Evolutionary conservation across 495 filamentous ascomycete genomes (phyloP).

Genomic region (Penicillium ucsense): DNA sequence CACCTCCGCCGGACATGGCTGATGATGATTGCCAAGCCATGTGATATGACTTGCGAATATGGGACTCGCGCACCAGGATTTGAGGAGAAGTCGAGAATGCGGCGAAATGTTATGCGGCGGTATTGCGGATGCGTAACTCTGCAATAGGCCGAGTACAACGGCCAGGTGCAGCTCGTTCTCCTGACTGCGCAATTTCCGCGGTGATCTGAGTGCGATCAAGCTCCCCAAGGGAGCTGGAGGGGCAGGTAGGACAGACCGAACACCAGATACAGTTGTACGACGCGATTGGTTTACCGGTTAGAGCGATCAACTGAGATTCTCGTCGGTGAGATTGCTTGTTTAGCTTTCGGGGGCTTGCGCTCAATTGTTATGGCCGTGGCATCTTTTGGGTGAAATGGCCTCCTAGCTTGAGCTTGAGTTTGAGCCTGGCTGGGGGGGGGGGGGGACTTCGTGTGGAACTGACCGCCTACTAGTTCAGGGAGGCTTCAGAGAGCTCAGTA

Average conservation of each 20-base stretch:
- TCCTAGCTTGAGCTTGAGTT: too few species aligned
- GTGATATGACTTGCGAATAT: not conserved
- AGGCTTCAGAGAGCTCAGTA: not conserved
- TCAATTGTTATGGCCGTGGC: constrained; percentile 18
- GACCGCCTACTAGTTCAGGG: constrained; percentile 15
- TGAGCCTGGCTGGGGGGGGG: too few species aligned
- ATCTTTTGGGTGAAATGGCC: constrained; percentile 12
- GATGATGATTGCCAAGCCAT: constrained; percentile 58
- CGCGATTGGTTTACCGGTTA: not conserved
- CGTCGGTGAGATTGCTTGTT: constrained; percentile 1
- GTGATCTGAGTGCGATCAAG: constrained; percentile 12
- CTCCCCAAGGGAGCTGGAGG: constrained; percentile 10
- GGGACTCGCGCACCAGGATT: not conserved
- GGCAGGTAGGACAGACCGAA: constrained; percentile 13
- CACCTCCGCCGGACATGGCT: constrained; percentile 57
- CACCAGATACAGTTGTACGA: constrained; percentile 8
- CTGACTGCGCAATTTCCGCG: constrained; percentile 17
- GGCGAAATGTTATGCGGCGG: not conserved
- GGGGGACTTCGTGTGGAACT: not conserved
- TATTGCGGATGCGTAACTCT: too few species aligned
- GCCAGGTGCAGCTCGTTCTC: constrained; percentile 15
- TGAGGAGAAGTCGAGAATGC: not conserved
- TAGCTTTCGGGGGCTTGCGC: constrained; percentile 5
- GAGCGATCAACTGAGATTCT: too few species aligned
- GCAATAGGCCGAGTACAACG: constrained; percentile 1